Conservation (phyloP, 208 protist genomes). For the Trypanosoma brucei region DNA sequence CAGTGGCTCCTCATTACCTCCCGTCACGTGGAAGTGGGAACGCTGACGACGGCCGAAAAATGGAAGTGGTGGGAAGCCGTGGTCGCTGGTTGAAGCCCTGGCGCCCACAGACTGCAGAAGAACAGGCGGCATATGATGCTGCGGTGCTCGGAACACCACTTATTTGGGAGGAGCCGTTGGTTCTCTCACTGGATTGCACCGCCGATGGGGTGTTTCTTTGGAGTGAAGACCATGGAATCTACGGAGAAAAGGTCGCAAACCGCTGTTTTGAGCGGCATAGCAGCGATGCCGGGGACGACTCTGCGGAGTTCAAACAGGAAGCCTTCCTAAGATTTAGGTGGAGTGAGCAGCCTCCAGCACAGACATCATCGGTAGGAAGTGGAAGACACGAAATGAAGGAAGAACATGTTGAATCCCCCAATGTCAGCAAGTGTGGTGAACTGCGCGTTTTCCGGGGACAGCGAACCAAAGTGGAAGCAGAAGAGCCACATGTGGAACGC, state of each 20-base stretch:
- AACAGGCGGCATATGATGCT: constrained; percentile 47
- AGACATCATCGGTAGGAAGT: background rate
- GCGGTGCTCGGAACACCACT: constrained; percentile 70
- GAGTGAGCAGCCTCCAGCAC: background rate
- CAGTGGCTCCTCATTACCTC: constrained; percentile 61
- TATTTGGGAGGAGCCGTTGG: constrained; percentile 74
- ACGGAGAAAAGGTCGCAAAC: constrained; percentile 31
- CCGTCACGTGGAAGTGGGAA: constrained; percentile 15
- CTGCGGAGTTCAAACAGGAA: background rate
- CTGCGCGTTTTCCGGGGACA: background rate
- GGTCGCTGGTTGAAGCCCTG: background rate
- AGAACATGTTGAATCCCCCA: background rate
- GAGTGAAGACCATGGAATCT: constrained; percentile 70
- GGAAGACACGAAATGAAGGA: constrained; percentile 7
- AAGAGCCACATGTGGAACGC: too few species aligned
- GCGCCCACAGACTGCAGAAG: constrained; percentile 23
- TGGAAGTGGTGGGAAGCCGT: background rate
- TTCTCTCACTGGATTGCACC: constrained; percentile 62
- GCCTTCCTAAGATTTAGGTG: background rate
- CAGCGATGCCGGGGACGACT: background rate
- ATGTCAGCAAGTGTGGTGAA: background rate
- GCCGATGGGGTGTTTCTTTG: constrained; percentile 50
- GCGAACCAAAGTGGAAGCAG: too few species aligned
- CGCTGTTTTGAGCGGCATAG: constrained; percentile 18
- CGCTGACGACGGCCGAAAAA: background rate